Evolutionary conservation across 164 flowering plant genomes (phyloP), one percentile per base, ranked within the genome.

Genomic region (Aristolochia californica): DNA sequence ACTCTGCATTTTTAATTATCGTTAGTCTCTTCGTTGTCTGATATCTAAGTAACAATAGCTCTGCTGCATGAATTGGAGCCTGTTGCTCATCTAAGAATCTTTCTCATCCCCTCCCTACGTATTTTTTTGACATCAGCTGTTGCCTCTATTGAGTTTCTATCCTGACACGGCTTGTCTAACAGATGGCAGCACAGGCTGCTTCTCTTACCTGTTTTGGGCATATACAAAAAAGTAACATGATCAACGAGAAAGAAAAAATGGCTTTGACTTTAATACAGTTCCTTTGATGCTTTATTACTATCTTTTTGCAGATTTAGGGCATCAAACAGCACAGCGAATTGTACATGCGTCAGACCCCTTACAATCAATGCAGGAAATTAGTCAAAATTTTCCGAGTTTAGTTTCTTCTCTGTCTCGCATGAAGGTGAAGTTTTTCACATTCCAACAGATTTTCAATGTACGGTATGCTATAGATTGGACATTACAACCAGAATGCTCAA

Each of bases 341-440:
- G 84, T 94, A 25, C 95, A 88, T 61, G 96, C 99, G 30, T 79
- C 91, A 68, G 95, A 94, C 72, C 97, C 97, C 59, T 62, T 94
- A 75, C 97, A 83, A 67, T 75, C 91, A 64, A 90, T 94, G 99
- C 93, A 79, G 72, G 95, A 90, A 76, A 86, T 94, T 55, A 94
- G 73, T 72, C 97, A 90, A 68, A 90, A 90, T 66, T 94, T 94
- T 71, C 99, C 99, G 22, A 88, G 81, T 69, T 67, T 90, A 40
- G 99, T 94, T 64, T 91, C 99, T 77, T 88, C 96, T 5, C 72
- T 94, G 55, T 94, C 99, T 45, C 91, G 97, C 17, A 90, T 86
- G 95, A 94, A 94, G 96, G 97, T 94, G 67, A 52, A 12, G 18
- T 21, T 26, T 48, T 18, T 28, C 26, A 8, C 38, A 56, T 60